phyloP scores from a whole-genome alignment of 2,329 filamentous ascomycete genomes.

The Botrytis fabae region DNA sequence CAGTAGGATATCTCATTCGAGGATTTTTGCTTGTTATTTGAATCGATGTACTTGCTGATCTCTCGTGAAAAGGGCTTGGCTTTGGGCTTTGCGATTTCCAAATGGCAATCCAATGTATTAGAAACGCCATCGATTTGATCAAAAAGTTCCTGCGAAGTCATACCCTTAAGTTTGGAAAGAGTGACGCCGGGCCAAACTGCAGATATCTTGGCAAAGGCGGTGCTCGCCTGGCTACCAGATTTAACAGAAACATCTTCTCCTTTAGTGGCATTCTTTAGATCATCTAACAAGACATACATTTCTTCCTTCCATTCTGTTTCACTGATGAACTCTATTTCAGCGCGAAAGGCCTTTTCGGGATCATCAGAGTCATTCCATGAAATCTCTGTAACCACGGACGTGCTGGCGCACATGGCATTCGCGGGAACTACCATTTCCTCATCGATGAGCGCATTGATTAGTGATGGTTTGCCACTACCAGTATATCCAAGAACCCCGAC shows the following conservation, averaged over 20 bases:
- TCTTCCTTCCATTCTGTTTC: neutral
- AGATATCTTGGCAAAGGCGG: slow-evolving; percentile 6
- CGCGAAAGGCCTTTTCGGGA: neutral
- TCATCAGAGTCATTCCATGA: slow-evolving; percentile 15
- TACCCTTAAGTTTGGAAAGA: neutral
- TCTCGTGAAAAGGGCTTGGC: neutral
- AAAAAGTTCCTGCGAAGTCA: neutral
- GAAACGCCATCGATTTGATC: neutral
- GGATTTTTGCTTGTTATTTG: neutral
- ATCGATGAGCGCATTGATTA: slow-evolving; percentile 20
- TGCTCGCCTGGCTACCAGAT: neutral
- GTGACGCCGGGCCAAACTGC: slow-evolving; percentile 1
- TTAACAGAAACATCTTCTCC: neutral
- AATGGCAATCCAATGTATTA: neutral
- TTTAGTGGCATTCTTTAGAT: neutral
- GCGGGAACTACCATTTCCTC: slow-evolving; percentile 1
- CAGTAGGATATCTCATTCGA: neutral
- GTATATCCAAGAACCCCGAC: slow-evolving; percentile 1
- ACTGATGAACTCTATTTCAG: slow-evolving; percentile 15
- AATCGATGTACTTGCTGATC: neutral
- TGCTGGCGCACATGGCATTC: slow-evolving; percentile 9
- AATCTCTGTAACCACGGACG: slow-evolving; percentile 7
- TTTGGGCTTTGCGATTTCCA: neutral
- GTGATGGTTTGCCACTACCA: slow-evolving; percentile 5
- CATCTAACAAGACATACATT: neutral